These are phyloP conservation scores for Penicillium chermesinum DNA, from an alignment of 495 filamentous ascomycete species.

Conservation along the genomic window DNA sequence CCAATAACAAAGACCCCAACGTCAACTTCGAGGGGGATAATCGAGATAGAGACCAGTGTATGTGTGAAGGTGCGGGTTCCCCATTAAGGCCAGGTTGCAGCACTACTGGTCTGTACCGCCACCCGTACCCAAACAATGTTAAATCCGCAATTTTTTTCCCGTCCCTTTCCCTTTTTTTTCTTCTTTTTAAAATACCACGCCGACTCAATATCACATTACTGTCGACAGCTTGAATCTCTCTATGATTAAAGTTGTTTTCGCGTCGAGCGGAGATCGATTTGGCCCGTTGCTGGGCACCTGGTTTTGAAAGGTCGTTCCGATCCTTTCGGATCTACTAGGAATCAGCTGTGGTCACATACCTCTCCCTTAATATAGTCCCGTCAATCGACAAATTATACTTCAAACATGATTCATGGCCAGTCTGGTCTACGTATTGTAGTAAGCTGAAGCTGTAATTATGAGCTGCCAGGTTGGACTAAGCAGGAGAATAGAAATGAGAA, in stretches of 20 bases:
- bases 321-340: conserved; percentile 62
- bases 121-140: conserved; percentile 35
- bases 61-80: conserved; percentile 32
- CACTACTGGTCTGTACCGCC: conserved; percentile 30
- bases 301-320: conserved; percentile 64
- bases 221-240: conserved; percentile 49
- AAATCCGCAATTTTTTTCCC: conserved; percentile 24
- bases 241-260: conserved; percentile 58
- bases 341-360: conserved; percentile 74
- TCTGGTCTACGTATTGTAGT: too few relatives aligned
- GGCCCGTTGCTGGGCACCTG: conserved; percentile 77
- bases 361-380: conserved; percentile 1
- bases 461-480: too few relatives aligned
- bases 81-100: conserved; percentile 49
- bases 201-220: conserved; percentile 55
- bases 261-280: conserved; percentile 61
- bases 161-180: conserved; percentile 30
- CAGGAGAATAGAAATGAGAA: too few relatives aligned
- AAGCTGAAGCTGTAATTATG: too few relatives aligned
- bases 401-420: too few relatives aligned
- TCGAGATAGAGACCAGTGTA: conserved; percentile 20
- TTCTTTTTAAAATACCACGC: conserved; percentile 43
- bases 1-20: conserved; percentile 19
- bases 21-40: conserved; percentile 15
- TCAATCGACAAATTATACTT: too few relatives aligned